Evolutionary conservation across 176 grass and related monocot genomes (phyloP).

Genomic region (Puccinellia tenuiflora): DNA sequence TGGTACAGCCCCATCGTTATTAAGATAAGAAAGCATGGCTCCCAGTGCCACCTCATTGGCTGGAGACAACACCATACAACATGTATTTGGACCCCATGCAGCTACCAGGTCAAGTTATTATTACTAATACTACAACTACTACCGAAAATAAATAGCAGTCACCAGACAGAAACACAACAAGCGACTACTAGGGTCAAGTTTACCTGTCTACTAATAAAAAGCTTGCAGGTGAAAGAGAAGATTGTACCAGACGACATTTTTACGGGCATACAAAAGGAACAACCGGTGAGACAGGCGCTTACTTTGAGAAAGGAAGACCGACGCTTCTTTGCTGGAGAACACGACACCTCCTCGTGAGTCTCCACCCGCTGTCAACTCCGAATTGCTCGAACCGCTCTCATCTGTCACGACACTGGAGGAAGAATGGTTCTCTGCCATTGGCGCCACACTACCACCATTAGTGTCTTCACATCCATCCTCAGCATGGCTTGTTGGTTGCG

Average conservation of each 20-base stretch:
- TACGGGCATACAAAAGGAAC: not conserved
- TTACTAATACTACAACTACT: too few species aligned
- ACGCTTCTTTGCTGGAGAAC: conserved; percentile 50
- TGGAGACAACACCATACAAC: too few species aligned
- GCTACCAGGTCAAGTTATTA: too few species aligned
- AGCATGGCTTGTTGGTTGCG: conserved; percentile 3
- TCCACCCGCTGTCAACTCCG: conserved; percentile 10
- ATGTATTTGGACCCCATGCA: too few species aligned
- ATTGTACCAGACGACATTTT: not conserved
- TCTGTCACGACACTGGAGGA: not conserved
- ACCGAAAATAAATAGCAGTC: not conserved
- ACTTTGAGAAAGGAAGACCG: conserved; percentile 72
- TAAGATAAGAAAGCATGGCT: too few species aligned
- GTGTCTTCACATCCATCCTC: not conserved
- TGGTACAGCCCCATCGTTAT: too few species aligned
- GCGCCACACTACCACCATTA: not conserved
- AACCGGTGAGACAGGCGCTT: conserved; percentile 25
- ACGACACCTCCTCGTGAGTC: not conserved
- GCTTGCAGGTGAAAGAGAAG: not conserved
- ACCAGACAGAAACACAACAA: not conserved
- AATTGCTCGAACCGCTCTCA: conserved; percentile 1
- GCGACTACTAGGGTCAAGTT: not conserved
- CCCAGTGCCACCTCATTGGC: too few species aligned
- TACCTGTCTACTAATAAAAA: not conserved
- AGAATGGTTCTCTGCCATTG: not conserved